These are phyloP conservation scores for Cadophora sp. DNA, from an alignment of 2,329 filamentous ascomycete genomes.

Conservation along the genomic window DNA sequence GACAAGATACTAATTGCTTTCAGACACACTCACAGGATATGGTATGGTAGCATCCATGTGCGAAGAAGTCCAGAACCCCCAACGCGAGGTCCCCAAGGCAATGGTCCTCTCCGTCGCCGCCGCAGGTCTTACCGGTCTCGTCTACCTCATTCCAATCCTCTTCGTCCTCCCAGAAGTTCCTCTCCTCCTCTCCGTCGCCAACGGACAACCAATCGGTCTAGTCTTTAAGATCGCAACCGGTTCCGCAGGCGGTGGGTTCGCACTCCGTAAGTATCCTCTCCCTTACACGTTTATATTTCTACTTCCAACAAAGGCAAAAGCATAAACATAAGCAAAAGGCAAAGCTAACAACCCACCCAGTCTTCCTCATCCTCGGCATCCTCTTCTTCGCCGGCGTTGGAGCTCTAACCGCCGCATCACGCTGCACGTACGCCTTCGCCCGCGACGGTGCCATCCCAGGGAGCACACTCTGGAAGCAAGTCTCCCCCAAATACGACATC, in stretches of 20 bases:
- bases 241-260: conserved; percentile 70
- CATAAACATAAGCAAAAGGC: no score
- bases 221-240: conserved; percentile 76
- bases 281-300: no score
- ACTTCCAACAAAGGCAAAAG: no score
- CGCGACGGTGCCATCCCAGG: conserved; percentile 78
- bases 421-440: conserved; percentile 79
- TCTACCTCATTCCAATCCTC: conserved; percentile 76
- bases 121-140: conserved; percentile 68
- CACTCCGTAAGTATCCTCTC: conserved; percentile 43
- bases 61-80: conserved; percentile 73
- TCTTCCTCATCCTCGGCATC: conserved; percentile 79
- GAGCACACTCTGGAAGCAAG: conserved; percentile 68
- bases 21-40: conserved; percentile 68
- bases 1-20: conserved; percentile 31
- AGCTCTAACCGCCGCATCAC: conserved; percentile 74
- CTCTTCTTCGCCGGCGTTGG: conserved; percentile 79
- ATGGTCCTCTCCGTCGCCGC: conserved; percentile 74
- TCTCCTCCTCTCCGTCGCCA: conserved; percentile 68
- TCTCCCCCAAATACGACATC: conserved; percentile 70
- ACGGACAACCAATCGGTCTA: conserved; percentile 76
- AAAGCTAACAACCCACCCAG: neutral
- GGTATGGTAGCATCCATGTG: conserved; percentile 77
- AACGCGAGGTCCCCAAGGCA: conserved; percentile 72
- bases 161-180: conserved; percentile 76